Conservation (phyloP, 495 filamentous ascomycete species). For the Lasiosphaeria ovina region DNA sequence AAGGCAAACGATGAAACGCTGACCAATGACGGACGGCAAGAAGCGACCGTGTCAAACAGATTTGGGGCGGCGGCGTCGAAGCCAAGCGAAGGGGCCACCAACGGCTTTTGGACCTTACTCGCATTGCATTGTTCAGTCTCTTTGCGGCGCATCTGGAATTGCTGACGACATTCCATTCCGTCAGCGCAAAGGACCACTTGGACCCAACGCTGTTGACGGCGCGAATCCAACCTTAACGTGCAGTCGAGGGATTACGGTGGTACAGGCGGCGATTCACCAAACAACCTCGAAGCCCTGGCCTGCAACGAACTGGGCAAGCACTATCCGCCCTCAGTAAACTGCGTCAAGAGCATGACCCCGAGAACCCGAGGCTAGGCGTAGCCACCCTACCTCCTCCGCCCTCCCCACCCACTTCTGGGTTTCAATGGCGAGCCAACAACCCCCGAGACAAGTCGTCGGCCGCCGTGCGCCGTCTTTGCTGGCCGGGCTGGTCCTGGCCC, state of each 20-base stretch:
- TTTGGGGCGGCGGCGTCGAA: not conserved
- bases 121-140: too few relatives aligned
- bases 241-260: too few relatives aligned
- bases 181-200: too few relatives aligned
- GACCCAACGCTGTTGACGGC: too few relatives aligned
- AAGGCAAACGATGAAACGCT: not conserved
- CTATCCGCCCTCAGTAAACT: too few relatives aligned
- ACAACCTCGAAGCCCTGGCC: too few relatives aligned
- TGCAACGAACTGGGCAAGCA: too few relatives aligned
- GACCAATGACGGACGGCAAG: slow-evolving; percentile 20
- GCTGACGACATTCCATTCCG: too few relatives aligned
- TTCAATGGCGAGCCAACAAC: not conserved
- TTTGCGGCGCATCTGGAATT: too few relatives aligned
- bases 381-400: not conserved
- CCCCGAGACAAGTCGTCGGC: not conserved
- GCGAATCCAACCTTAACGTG: too few relatives aligned
- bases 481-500: slow-evolving; percentile 10
- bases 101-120: too few relatives aligned
- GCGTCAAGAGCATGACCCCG: not conserved
- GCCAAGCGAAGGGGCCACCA: not conserved
- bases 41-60: slow-evolving; percentile 29
- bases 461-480: not conserved
- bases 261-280: too few relatives aligned
- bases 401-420: not conserved
- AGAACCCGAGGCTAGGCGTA: not conserved